Percentiles rank a stretch among this genome's conserved stretches.
Evolutionary conservation across 768 basidiomycete species (phyloP).

Genomic region (Rhizopogon vesiculosus): DNA sequence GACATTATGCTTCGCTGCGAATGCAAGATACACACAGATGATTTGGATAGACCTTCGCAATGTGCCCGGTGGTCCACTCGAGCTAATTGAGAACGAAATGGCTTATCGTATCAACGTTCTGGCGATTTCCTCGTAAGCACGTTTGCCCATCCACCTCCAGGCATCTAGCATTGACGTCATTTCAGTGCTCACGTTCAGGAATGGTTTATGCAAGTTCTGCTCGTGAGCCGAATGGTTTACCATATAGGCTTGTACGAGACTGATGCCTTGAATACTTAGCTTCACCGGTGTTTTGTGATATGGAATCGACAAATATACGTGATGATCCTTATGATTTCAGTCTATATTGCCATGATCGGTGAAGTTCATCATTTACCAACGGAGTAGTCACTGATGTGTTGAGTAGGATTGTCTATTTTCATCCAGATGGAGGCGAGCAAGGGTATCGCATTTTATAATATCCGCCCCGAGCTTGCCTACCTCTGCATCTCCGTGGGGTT

Average conservation of each 20-base stretch:
- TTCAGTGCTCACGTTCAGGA: neutral
- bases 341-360: slow-evolving; percentile 4
- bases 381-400: neutral
- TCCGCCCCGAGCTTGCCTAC: slow-evolving; percentile 15
- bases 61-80: neutral
- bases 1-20: slow-evolving; percentile 10
- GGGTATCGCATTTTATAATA: neutral
- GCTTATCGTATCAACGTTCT: neutral
- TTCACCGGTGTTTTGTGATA: too few species aligned
- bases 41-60: slow-evolving; percentile 17
- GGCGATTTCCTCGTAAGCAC: neutral
- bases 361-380: neutral
- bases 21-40: slow-evolving; percentile 16
- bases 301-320: slow-evolving; percentile 4
- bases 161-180: neutral
- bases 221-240: neutral
- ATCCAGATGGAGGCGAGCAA: neutral
- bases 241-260: neutral
- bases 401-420: neutral
- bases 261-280: too few species aligned
- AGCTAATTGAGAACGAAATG: neutral
- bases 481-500: slow-evolving; percentile 13
- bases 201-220: neutral
- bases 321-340: slow-evolving; percentile 11
- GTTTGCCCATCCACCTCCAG: neutral